Evolutionary conservation across 1,284 basidiomycete genomes (phyloP), one percentile per base, ranked within the genome.

Genomic region (Cryptococcus hybrid): DNA sequence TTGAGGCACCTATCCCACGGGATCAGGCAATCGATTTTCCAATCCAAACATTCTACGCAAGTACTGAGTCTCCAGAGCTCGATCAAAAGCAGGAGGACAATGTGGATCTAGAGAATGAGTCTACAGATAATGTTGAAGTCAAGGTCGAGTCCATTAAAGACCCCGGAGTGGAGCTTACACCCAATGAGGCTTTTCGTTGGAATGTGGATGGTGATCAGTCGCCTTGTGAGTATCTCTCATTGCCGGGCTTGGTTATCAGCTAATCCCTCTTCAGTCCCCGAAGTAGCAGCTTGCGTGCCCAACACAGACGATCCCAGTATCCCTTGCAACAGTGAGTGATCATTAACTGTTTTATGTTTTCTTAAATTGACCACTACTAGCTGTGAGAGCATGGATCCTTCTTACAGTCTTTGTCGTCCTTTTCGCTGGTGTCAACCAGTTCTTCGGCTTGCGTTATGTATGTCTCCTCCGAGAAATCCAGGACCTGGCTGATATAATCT

Each of bases 401-500:
- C 40, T 62, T 8, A 67, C 80, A 38, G 64, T 82, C 12, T 85
- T 68, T 61, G 70, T 61, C 47, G 53, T 58, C 45, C 50, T 54
- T 34, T 86, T 81, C 73, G 90, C 90, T 86, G 81, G 86, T 58
- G 76, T 91, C 47, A 89, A 89, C 47, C 79, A 82, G 36, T 60
- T 63, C 65, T 86, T 62, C 79, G 52, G 56, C 9, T 52, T 61
- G 3, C 46, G 64, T 47, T 65, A 63, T 43, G 64, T 61, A n/a
- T 51, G 64, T 56, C 3, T 24, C 18, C 18, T 18, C 18, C 18
- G 18, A 18, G 30, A 18, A 18, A 18, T 18, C 18, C 18, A 18
- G 2, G 18, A 18, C 18, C 18, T 18, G 18, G 18, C 18, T 18
- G 18, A 18, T 18, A 18, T 18, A 18, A 18, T 18, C 18, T 18